Evolutionary conservation across 257 asterid genomes (phyloP), one percentile per base, ranked within the genome.

Genomic region (Solanum medicagineum): DNA sequence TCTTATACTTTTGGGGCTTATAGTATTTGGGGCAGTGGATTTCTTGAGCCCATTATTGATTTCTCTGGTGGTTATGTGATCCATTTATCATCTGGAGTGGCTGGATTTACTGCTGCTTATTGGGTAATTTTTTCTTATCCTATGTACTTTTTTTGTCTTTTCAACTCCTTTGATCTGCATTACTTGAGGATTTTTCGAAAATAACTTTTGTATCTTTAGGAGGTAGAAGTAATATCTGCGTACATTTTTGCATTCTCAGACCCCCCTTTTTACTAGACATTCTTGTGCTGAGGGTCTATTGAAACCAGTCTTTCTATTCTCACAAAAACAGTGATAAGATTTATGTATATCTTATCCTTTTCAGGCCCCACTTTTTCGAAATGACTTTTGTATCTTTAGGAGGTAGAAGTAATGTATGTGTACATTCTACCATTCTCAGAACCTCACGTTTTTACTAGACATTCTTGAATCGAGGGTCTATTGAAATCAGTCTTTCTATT

Each of bases 51-150:
- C 5, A 85, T 93, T 36, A 93, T 94, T 70, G 98, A 94, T 42
- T 94, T 85, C 71, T 88, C 97, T 1, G 96, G 97, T 4, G 97
- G 97, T n/a, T 94, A 92, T 87, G 98, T 94, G 0, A 90, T 94
- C 14, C 97, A 94, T 84, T 84, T 94, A 9, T 91, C 95, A 42
- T 93, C 98, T 7, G 98, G 98, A 0, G 92, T 91, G 0, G 98
- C 97, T 55, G 98, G 98, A 73, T 92, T 94, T 80, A 93, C 98
- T 17, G 98, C 98, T 53, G 98, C 97, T 75, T 94, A 92, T 84
- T 94, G 97, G 98, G 98, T 94, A 91, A 85, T 84, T 59, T 56
- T 9, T 24, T 6, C 32, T 44, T 24, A 32, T 14, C 19, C 80
- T 32, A 4, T 1, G 40, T 62, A 36, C 20, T 5, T 70, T 7